These are phyloP conservation scores for Solanum tacnaense DNA, from an alignment of 257 asterid species.

Conservation along the genomic window DNA sequence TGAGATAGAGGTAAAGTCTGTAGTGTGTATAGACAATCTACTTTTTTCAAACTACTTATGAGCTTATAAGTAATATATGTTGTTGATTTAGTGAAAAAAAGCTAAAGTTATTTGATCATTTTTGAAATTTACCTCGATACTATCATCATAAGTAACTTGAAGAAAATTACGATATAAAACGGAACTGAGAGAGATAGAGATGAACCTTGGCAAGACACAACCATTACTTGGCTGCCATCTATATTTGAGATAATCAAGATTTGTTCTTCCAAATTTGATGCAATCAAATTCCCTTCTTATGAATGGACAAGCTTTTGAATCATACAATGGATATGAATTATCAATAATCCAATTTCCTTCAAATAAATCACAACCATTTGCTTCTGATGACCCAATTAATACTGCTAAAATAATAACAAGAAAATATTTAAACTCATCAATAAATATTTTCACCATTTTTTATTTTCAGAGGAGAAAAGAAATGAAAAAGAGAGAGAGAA, in stretches of 20 bases:
- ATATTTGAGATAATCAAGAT: conserved; percentile 46
- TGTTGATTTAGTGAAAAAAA: not conserved
- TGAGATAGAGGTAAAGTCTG: no score
- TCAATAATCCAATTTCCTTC: conserved; percentile 64
- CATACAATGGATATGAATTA: conserved; percentile 48
- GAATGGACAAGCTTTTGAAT: conserved; percentile 37
- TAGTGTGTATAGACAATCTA: not conserved
- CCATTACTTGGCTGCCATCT: conserved; percentile 54
- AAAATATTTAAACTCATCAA: not conserved
- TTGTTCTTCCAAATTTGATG: conserved; percentile 43
- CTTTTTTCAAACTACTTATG: not conserved
- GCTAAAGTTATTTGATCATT: fast-evolving
- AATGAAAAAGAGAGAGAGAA: not conserved
- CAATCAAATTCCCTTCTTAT: conserved; percentile 57
- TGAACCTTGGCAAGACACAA: conserved; percentile 42
- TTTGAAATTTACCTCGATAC: not conserved
- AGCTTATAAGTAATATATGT: not conserved
- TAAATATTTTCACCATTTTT: not conserved
- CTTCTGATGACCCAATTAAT: not conserved
- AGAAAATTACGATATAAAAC: not conserved
- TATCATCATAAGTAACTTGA: no score
- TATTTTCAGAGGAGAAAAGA: not conserved
- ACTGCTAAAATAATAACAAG: not conserved
- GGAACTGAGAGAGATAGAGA: not conserved
- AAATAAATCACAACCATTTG: conserved; percentile 30